These are phyloP conservation scores for Hypoxylon sp. DNA, from an alignment of 2,329 filamentous ascomycete species.

Conservation along the genomic window DNA sequence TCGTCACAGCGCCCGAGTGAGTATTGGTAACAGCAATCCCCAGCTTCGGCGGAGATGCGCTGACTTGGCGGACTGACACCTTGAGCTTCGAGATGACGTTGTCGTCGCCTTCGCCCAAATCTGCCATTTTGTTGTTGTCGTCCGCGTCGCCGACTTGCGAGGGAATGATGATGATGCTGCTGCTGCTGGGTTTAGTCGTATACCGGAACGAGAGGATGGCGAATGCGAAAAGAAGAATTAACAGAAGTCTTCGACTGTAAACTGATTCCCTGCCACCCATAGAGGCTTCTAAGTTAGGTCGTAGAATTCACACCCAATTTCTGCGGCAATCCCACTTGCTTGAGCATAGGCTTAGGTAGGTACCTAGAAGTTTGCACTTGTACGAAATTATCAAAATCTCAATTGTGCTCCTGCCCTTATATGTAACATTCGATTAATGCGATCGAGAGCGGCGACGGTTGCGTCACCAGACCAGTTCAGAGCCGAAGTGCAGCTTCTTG, in stretches of 20 bases:
- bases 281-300: background rate
- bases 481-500: conserved; percentile 34
- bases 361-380: conserved; percentile 7
- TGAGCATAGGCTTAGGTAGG: background rate
- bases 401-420: background rate
- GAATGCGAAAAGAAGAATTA: conserved; percentile 33
- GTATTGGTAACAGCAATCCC: conserved; percentile 60
- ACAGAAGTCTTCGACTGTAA: conserved; percentile 32
- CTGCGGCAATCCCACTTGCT: background rate
- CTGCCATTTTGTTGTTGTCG: conserved; percentile 43
- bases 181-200: conserved; percentile 18
- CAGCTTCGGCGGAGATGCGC: conserved; percentile 54
- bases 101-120: conserved; percentile 22
- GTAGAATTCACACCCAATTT: background rate
- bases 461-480: conserved; percentile 25
- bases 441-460: conserved; percentile 13
- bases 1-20: conserved; percentile 56
- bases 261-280: conserved; percentile 21
- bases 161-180: background rate
- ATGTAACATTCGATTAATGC: conserved; percentile 29
- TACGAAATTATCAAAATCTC: background rate
- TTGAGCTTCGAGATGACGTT: conserved; percentile 47
- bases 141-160: conserved; percentile 20
- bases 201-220: conserved; percentile 43
- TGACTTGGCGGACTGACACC: conserved; percentile 51